These are phyloP conservation scores for Cetraspora pellucida DNA, from an alignment of 192 early-diverging fungal species.

Conservation along the genomic window DNA sequence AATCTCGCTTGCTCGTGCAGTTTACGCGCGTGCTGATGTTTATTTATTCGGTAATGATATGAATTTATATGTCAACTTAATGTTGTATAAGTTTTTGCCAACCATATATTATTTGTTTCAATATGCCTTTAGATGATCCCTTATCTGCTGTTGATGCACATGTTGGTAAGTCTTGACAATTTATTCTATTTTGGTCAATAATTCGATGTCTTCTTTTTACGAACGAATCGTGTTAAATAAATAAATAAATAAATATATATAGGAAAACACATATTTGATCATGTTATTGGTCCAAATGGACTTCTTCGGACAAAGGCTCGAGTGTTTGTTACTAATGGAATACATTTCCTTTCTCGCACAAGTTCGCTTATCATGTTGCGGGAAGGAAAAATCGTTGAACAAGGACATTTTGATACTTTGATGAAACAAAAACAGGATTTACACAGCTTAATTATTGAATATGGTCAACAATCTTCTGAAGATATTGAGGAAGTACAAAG, in stretches of 20 bases:
- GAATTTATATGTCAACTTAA: slow-evolving; percentile 26
- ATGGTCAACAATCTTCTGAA: slow-evolving; percentile 53
- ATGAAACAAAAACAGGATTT: slow-evolving; percentile 66
- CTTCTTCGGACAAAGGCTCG: slow-evolving; percentile 76
- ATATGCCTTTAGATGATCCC: slow-evolving; percentile 55
- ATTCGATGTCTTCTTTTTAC: no score
- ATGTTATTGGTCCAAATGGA: slow-evolving; percentile 87
- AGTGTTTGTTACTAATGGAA: slow-evolving; percentile 81
- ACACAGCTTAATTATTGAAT: slow-evolving; percentile 72
- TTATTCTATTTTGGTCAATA: background rate
- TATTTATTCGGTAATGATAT: slow-evolving; percentile 70
- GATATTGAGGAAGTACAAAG: slow-evolving; percentile 34
- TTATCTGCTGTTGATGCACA: slow-evolving; percentile 68
- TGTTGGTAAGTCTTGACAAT: slow-evolving; percentile 60
- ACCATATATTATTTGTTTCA: background rate
- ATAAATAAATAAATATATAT: background rate
- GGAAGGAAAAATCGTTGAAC: slow-evolving; percentile 70
- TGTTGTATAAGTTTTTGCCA: background rate
- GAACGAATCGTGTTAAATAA: no score
- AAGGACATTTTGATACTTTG: slow-evolving; percentile 67
- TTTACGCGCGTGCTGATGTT: slow-evolving; percentile 86
- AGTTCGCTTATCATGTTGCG: slow-evolving; percentile 73
- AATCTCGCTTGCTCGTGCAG: slow-evolving; percentile 68
- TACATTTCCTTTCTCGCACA: slow-evolving; percentile 71
- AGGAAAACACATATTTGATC: slow-evolving; percentile 69